Conservation (phyloP, 768 basidiomycete genomes). For the Lactarius deliciosus region DNA sequence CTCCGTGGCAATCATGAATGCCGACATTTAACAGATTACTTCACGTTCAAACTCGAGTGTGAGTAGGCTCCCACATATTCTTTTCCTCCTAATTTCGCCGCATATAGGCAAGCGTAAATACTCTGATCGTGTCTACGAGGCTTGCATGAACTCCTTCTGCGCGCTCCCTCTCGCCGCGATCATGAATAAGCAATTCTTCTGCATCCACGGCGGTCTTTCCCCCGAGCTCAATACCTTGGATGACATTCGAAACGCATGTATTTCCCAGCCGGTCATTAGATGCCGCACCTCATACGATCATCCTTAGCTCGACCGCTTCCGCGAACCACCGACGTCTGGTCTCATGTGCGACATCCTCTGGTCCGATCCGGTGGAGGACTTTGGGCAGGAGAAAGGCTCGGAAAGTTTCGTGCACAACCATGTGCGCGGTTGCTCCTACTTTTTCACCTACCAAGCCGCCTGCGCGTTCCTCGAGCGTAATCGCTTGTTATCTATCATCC, state of each 20-base stretch:
- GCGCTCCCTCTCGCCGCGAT: slow-evolving; percentile 91
- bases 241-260: slow-evolving; percentile 80
- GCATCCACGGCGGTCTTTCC: slow-evolving; percentile 95
- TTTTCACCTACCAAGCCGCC: slow-evolving; percentile 94
- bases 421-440: slow-evolving; percentile 95
- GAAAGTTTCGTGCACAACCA: slow-evolving; percentile 96
- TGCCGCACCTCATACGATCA: slow-evolving; percentile 7
- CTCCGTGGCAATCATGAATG: slow-evolving; percentile 99
- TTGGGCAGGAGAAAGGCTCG: slow-evolving; percentile 87
- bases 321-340: slow-evolving; percentile 95
- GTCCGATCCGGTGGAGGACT: slow-evolving; percentile 98
- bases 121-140: slow-evolving; percentile 93
- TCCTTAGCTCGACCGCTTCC: slow-evolving; percentile 89
- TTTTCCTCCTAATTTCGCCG: not conserved
- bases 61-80: slow-evolving; percentile 36
- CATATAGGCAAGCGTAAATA: slow-evolving; percentile 95
- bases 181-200: slow-evolving; percentile 99
- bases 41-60: slow-evolving; percentile 99
- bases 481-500: slow-evolving; percentile 93
- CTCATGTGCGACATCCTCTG: slow-evolving; percentile 99
- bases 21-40: slow-evolving; percentile 97
- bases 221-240: slow-evolving; percentile 95
- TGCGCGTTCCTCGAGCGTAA: slow-evolving; percentile 98
- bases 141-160: slow-evolving; percentile 98
- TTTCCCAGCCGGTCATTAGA: not conserved